These are phyloP conservation scores for Ustilago sp. DNA, from an alignment of 1,284 basidiomycete species.

Conservation along the genomic window DNA sequence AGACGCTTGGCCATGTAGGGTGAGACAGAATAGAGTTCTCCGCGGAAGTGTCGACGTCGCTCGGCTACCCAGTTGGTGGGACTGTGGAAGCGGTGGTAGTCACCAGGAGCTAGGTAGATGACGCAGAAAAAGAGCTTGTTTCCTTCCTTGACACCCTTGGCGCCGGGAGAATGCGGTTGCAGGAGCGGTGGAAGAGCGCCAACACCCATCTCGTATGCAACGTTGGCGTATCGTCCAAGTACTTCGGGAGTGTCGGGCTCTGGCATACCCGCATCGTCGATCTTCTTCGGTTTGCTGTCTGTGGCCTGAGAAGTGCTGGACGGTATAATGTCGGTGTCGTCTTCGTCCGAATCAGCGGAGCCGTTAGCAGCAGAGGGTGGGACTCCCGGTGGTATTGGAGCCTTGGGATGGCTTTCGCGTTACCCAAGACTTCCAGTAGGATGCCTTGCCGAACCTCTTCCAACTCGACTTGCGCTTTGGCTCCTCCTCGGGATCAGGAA, in stretches of 20 bases:
- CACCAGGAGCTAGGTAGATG: constrained; percentile 96
- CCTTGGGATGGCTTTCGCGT: constrained; percentile 13
- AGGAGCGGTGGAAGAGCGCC: constrained; percentile 63
- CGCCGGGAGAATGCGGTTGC: constrained; percentile 55
- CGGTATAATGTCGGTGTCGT: constrained; percentile 34
- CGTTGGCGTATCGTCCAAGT: constrained; percentile 66
- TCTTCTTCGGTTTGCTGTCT: constrained; percentile 40
- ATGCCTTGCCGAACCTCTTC: constrained; percentile 41
- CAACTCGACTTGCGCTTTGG: constrained; percentile 29
- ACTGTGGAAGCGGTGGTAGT: constrained; percentile 98
- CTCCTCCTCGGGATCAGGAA: constrained; percentile 29
- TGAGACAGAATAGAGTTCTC: constrained; percentile 96
- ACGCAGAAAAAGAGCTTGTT: constrained; percentile 91
- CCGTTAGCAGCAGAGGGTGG: constrained; percentile 9
- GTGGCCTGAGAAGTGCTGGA: constrained; percentile 69
- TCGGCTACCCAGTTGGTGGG: constrained; percentile 98
- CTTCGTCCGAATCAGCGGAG: constrained; percentile 28
- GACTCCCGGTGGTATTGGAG: constrained; percentile 26
- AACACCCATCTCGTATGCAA: constrained; percentile 67
- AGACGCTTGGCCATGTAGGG: constrained; percentile 94
- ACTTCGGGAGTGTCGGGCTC: constrained; percentile 67
- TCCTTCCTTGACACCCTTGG: constrained; percentile 71
- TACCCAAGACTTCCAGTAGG: constrained; percentile 45
- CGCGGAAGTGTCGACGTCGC: constrained; percentile 91
- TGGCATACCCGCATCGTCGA: constrained; percentile 68